A percentile compares a stretch with the other conserved stretches of the same genome.
Conservation (phyloP, 2,329 filamentous ascomycete genomes). For the Hypoxylon sp. region DNA sequence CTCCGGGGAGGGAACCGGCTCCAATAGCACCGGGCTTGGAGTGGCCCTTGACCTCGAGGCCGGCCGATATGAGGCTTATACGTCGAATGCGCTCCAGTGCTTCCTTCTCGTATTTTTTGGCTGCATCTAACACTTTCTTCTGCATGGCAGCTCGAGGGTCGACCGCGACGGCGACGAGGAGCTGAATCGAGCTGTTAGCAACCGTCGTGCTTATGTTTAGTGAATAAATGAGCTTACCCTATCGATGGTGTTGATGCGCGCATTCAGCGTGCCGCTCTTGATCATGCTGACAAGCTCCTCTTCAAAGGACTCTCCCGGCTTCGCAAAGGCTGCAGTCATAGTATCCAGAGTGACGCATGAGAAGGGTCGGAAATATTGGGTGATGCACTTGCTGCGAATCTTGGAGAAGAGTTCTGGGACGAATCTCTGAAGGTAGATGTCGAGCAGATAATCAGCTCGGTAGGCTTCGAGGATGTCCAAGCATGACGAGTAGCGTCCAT, state of each 20-base stretch:
- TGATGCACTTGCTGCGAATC: constrained; percentile 90
- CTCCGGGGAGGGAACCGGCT: constrained; percentile 26
- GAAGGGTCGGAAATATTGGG: constrained; percentile 91
- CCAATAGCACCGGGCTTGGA: constrained; percentile 28
- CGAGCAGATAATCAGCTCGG: constrained; percentile 85
- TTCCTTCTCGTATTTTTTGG: constrained; percentile 76
- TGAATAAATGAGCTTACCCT: constrained; percentile 56
- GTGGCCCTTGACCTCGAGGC: constrained; percentile 71
- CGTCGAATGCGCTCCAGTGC: constrained; percentile 79
- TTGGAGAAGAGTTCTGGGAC: constrained; percentile 72
- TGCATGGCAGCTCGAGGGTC: constrained; percentile 76
- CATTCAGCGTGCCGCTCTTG: constrained; percentile 72
- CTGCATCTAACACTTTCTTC: constrained; percentile 69
- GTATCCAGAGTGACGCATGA: constrained; percentile 83
- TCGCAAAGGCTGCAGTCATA: constrained; percentile 79
- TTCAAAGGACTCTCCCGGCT: constrained; percentile 69
- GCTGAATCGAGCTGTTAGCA: constrained; percentile 50
- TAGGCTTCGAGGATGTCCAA: constrained; percentile 83
- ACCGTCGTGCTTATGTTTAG: constrained; percentile 1
- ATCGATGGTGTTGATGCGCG: constrained; percentile 85
- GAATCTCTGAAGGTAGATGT: constrained; percentile 82
- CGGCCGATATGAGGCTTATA: constrained; percentile 77
- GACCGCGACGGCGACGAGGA: constrained; percentile 75
- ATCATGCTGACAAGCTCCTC: constrained; percentile 83
- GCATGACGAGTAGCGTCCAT: constrained; percentile 86